phyloP scores from a whole-genome alignment of 2,329 filamentous ascomycete species.

The Onygenales sp. region DNA sequence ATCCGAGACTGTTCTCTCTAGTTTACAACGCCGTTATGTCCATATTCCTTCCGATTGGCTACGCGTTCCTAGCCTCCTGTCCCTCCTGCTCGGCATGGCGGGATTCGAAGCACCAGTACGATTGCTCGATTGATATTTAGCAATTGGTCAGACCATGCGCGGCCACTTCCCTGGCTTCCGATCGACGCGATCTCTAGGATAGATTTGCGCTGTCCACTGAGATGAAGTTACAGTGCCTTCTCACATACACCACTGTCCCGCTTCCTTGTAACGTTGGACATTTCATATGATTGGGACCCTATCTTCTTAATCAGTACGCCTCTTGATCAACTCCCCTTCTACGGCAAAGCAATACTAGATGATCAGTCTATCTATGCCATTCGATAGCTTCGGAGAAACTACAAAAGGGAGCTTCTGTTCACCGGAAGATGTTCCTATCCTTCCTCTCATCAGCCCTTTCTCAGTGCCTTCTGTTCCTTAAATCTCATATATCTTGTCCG shows the following conservation, averaged over 20 bases:
- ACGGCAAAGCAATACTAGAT: slow-evolving; percentile 1
- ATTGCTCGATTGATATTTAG: not conserved
- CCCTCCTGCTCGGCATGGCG: not conserved
- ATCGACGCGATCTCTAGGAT: not conserved
- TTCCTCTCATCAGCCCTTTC: not conserved
- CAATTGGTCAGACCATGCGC: not conserved
- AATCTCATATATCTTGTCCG: not conserved
- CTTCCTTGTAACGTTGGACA: not conserved
- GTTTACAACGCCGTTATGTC: not conserved
- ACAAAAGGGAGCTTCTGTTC: not conserved
- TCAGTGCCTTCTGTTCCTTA: not conserved
- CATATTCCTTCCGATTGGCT: not conserved
- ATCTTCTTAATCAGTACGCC: not conserved
- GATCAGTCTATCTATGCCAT: not conserved
- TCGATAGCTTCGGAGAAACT: not conserved
- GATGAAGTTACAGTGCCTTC: not conserved
- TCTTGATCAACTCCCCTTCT: not conserved
- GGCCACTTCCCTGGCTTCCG: not conserved
- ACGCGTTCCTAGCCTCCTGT: not conserved
- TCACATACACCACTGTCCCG: not conserved
- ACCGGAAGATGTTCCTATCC: not conserved
- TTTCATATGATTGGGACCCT: not conserved
- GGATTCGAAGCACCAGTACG: not conserved
- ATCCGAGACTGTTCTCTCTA: not conserved
- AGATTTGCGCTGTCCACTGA: not conserved